Conservation (phyloP, 345 rosid genomes). For the Moringa oleifera region DNA sequence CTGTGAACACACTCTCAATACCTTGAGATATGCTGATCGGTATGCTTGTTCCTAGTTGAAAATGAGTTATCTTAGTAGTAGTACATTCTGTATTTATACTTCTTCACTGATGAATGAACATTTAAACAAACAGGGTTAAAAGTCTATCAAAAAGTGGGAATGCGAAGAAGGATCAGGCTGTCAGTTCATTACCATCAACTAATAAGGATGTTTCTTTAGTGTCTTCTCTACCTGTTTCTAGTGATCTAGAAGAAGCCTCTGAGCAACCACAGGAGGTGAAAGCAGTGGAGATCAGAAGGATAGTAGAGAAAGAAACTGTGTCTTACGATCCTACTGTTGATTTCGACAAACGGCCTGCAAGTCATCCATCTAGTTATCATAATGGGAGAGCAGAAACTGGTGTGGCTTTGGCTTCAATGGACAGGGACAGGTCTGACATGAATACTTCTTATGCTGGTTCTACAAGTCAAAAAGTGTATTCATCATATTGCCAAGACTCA, state of each 20-base stretch:
- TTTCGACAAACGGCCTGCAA: slow-evolving; percentile 42
- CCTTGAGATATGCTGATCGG: slow-evolving; percentile 97
- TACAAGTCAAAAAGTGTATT: slow-evolving; percentile 39
- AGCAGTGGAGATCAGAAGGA: slow-evolving; percentile 53
- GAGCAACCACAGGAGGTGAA: slow-evolving; percentile 55
- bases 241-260: slow-evolving; percentile 43
- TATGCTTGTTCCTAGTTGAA: slow-evolving; percentile 22
- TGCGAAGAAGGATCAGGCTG: slow-evolving; percentile 63
- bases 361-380: slow-evolving; percentile 35
- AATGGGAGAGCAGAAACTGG: slow-evolving; percentile 55
- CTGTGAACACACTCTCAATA: slow-evolving; percentile 89
- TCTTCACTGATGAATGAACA: slow-evolving; percentile 10
- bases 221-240: slow-evolving; percentile 37
- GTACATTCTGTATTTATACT: neutral
- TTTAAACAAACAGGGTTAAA: slow-evolving; percentile 65
- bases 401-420: slow-evolving; percentile 41
- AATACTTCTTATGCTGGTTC: slow-evolving; percentile 43
- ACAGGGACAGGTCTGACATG: slow-evolving; percentile 50
- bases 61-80: slow-evolving; percentile 12
- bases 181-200: slow-evolving; percentile 34
- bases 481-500: slow-evolving; percentile 45
- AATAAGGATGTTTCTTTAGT: slow-evolving; percentile 51
- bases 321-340: slow-evolving; percentile 38
- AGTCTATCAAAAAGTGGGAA: slow-evolving; percentile 92
- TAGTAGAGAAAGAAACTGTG: slow-evolving; percentile 53